A percentile compares a stretch with the other conserved stretches of the same genome.
phyloP scores from a whole-genome alignment of 2,329 filamentous ascomycete species.

The Exophiala aquamarina region DNA sequence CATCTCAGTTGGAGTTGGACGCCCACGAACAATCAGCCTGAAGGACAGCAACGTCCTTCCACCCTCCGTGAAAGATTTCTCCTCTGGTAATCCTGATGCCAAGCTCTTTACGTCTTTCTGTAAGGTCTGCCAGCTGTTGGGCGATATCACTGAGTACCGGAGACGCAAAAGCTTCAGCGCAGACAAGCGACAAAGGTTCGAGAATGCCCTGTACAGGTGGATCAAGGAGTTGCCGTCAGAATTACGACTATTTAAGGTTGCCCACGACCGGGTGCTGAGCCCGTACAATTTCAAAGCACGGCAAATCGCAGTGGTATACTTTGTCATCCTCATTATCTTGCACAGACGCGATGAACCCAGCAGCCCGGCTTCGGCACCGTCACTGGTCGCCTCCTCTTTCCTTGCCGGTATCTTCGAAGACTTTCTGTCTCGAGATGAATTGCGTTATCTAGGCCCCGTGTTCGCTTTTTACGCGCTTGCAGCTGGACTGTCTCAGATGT shows the following conservation, averaged over 20 bases:
- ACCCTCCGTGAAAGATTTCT: slow-evolving; percentile 13
- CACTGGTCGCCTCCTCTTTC: slow-evolving; percentile 43
- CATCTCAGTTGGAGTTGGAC: slow-evolving; percentile 10
- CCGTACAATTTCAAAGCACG: slow-evolving; percentile 40
- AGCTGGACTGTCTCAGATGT: slow-evolving; percentile 17
- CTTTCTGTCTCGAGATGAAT: slow-evolving; percentile 33
- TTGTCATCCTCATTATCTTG: slow-evolving; percentile 41
- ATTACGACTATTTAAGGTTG: background rate
- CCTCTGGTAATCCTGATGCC: slow-evolving; percentile 8
- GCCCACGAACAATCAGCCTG: slow-evolving; percentile 12
- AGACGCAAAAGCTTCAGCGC: slow-evolving; percentile 27
- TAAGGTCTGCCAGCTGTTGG: slow-evolving; percentile 15
- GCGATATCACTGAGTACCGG: slow-evolving; percentile 31
- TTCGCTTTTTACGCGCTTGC: slow-evolving; percentile 10
- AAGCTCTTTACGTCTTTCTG: slow-evolving; percentile 11
- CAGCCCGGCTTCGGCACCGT: slow-evolving; percentile 33
- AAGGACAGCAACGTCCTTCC: slow-evolving; percentile 10
- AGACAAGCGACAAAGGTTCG: background rate
- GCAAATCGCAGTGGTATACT: slow-evolving; percentile 38
- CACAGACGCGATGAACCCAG: slow-evolving; percentile 33
- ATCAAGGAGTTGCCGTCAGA: slow-evolving; percentile 1
- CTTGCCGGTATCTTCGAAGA: slow-evolving; percentile 46
- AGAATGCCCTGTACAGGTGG: slow-evolving; percentile 1
- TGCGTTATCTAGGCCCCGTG: slow-evolving; percentile 8
- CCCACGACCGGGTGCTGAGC: background rate